A percentile compares a stretch with the other conserved stretches of the same genome.
Conservation (phyloP, 2,329 filamentous ascomycete genomes). For the Metarhizium rileyi region DNA sequence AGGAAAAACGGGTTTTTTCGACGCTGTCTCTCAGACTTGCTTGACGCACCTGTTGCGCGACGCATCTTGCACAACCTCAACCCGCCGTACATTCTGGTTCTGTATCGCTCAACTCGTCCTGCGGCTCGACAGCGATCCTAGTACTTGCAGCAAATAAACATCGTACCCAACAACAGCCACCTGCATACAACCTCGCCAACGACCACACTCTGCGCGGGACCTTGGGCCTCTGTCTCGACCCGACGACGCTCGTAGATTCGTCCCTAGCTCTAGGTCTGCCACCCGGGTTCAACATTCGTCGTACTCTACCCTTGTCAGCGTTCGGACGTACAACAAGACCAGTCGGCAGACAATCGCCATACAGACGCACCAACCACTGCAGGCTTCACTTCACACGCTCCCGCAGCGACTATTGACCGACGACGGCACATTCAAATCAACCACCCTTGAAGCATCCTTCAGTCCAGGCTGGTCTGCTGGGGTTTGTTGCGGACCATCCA, state of each 20-base stretch:
- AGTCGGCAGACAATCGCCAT: not conserved
- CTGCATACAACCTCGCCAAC: conserved; percentile 6
- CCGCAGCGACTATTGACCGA: conserved; percentile 2
- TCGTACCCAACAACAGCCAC: conserved; percentile 6
- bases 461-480: not conserved
- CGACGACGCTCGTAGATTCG: conserved; percentile 6
- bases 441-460: not conserved
- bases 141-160: conserved; percentile 1
- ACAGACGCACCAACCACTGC: conserved; percentile 3
- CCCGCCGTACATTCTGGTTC: not conserved
- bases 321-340: not conserved
- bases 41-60: not conserved
- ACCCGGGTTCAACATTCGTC: not conserved
- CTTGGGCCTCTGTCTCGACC: conserved; percentile 6
- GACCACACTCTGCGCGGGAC: conserved; percentile 1
- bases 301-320: conserved; percentile 3
- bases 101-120: conserved; percentile 8
- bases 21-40: not conserved
- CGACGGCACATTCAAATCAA: conserved; percentile 3
- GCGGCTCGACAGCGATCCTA: conserved; percentile 6
- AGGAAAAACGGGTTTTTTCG: not conserved
- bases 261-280: conserved; percentile 6
- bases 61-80: not conserved
- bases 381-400: not conserved
- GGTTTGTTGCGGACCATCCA: conserved; percentile 5